Evolutionary conservation across 192 early-diverging fungal genomes (phyloP).

Genomic region (Obelidium mucronatum): DNA sequence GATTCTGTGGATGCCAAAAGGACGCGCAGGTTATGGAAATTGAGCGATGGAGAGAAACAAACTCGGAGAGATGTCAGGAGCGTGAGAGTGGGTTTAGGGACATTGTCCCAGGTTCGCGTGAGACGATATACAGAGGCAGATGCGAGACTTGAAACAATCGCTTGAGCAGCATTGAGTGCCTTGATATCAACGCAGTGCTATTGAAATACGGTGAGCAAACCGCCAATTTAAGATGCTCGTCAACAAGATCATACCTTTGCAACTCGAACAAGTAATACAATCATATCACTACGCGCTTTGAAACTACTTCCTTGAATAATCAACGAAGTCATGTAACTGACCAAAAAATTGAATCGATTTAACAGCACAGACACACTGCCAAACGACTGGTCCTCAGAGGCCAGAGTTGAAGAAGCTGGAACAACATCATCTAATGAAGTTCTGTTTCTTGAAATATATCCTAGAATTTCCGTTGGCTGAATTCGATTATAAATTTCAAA

Average conservation of each 20-base stretch:
- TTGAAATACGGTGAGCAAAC: neutral
- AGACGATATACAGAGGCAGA: slow-evolving; percentile 22
- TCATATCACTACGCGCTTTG: slow-evolving; percentile 12
- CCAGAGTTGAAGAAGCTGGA: too few relatives aligned
- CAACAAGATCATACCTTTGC: slow-evolving; percentile 21
- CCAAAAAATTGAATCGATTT: slow-evolving; percentile 38
- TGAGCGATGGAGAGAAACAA: slow-evolving; percentile 6
- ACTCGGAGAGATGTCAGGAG: neutral
- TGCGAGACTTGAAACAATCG: slow-evolving; percentile 19
- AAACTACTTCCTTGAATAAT: slow-evolving; percentile 11
- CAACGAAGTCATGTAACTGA: slow-evolving; percentile 19
- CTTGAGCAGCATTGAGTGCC: slow-evolving; percentile 14
- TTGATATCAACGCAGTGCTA: slow-evolving; percentile 28
- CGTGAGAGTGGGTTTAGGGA: neutral
- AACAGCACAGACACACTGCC: slow-evolving; percentile 4
- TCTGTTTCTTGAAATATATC: neutral
- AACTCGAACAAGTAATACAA: slow-evolving; percentile 23
- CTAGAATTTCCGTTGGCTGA: slow-evolving; percentile 12
- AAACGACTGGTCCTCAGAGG: neutral
- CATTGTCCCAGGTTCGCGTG: slow-evolving; percentile 21
- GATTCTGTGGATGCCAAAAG: neutral
- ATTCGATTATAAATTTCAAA: slow-evolving; percentile 23
- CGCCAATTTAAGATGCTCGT: neutral
- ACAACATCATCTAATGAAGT: neutral
- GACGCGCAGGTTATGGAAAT: slow-evolving; percentile 13